phyloP scores from a whole-genome alignment of 768 basidiomycete species.

The Kondoa malvinella region DNA sequence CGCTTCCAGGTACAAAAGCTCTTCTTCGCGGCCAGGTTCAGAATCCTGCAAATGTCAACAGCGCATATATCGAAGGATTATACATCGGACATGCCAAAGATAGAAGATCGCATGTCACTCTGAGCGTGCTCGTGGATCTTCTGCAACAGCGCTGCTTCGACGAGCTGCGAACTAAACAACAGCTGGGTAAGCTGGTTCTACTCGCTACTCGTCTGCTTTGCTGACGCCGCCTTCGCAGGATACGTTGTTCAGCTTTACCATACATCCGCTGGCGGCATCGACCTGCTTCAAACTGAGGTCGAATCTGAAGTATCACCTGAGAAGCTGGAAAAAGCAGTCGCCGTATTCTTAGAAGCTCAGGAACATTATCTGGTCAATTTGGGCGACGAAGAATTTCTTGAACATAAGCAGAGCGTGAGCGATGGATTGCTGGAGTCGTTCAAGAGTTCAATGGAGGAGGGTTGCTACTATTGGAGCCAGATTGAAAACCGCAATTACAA shows the following conservation, averaged over 20 bases:
- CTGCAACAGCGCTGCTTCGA: slow-evolving; percentile 82
- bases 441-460: slow-evolving; percentile 76
- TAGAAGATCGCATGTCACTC: slow-evolving; percentile 34
- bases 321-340: slow-evolving; percentile 70
- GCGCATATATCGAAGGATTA: slow-evolving; percentile 41
- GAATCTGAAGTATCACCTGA: slow-evolving; percentile 68
- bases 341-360: slow-evolving; percentile 66
- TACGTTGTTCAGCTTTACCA: neutral
- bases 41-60: slow-evolving; percentile 51
- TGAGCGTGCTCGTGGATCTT: slow-evolving; percentile 60
- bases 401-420: slow-evolving; percentile 61
- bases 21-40: neutral
- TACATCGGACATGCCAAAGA: neutral
- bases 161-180: slow-evolving; percentile 75
- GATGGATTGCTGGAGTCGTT: slow-evolving; percentile 64
- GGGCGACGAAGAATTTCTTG: slow-evolving; percentile 51
- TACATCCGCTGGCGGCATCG: slow-evolving; percentile 24
- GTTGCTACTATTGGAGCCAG: slow-evolving; percentile 47
- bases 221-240: neutral
- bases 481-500: slow-evolving; percentile 66
- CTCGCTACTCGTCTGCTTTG: slow-evolving; percentile 35
- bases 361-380: slow-evolving; percentile 49
- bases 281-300: slow-evolving; percentile 62
- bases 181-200: slow-evolving; percentile 81
- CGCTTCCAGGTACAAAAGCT: slow-evolving; percentile 36